Percentiles rank a stretch among this genome's conserved stretches.
phyloP scores from a whole-genome alignment of 306 rosid genomes.

The Dalbergia cultrata region DNA sequence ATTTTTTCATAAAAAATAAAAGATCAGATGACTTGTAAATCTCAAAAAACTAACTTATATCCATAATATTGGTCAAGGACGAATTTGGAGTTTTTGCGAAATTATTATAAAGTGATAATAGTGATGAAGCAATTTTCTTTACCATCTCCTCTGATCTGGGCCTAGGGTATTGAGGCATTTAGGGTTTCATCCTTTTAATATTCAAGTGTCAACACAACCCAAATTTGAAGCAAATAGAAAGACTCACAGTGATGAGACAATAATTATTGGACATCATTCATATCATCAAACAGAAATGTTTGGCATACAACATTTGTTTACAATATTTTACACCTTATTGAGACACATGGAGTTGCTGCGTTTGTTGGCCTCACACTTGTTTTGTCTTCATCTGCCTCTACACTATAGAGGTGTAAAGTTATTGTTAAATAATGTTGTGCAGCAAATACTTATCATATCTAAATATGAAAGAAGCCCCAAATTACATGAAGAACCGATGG shows the following conservation, averaged over 20 bases:
- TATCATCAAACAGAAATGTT: background rate
- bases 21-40: background rate
- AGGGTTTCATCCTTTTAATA: conserved; percentile 20
- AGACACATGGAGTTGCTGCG: no score
- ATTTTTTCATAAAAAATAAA: background rate
- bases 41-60: no score
- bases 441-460: background rate
- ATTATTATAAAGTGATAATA: conserved; percentile 5
- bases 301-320: no score
- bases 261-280: conserved; percentile 46
- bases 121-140: background rate
- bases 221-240: conserved; percentile 23
- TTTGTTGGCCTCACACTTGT: no score
- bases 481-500: conserved; percentile 53
- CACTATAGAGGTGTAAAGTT: no score
- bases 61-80: no score
- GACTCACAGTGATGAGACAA: conserved; percentile 49
- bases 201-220: conserved; percentile 4
- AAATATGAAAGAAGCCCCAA: conserved; percentile 43
- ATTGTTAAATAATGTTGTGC: no score
- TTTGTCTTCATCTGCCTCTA: no score
- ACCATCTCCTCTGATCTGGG: background rate
- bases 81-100: no score
- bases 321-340: no score
- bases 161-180: conserved; percentile 5